These are phyloP conservation scores for Exobasidium rhododendri DNA, from an alignment of 1,284 basidiomycete genomes.

Conservation along the genomic window DNA sequence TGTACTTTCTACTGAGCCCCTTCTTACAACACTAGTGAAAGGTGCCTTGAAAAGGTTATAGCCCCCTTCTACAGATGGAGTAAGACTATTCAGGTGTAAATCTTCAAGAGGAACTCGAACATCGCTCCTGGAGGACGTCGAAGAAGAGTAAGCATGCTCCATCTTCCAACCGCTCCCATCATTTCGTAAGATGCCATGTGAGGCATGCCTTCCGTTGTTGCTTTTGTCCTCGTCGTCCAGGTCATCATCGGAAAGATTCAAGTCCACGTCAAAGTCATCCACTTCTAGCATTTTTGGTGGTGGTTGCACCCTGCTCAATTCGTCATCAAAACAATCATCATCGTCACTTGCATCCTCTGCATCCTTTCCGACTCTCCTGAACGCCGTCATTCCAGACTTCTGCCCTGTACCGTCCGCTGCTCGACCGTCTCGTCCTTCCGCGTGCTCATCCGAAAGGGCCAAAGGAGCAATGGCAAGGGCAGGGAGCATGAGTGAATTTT, in stretches of 20 bases:
- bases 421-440: too few relatives aligned
- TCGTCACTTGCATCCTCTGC: conserved; percentile 10
- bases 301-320: too few relatives aligned
- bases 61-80: conserved; percentile 45
- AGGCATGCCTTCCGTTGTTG: not conserved
- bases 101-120: not conserved
- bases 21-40: conserved; percentile 19
- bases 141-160: conserved; percentile 10
- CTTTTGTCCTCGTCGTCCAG: not conserved
- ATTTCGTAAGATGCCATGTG: conserved; percentile 21
- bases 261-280: conserved; percentile 9
- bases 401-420: conserved; percentile 18
- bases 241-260: conserved; percentile 40
- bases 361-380: not conserved
- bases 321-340: too few relatives aligned
- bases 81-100: conserved; percentile 19
- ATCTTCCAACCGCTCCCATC: conserved; percentile 35
- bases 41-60: conserved; percentile 49
- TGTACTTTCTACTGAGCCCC: too few relatives aligned
- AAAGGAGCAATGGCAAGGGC: not conserved
- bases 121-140: not conserved
- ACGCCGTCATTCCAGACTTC: not conserved
- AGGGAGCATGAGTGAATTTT: not conserved
- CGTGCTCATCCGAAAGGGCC: conserved; percentile 32
- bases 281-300: conserved; percentile 27